Evolutionary conservation across 2,329 filamentous ascomycete genomes (phyloP), one percentile per base, ranked within the genome.

Genomic region (Grosmannia clavigera): DNA sequence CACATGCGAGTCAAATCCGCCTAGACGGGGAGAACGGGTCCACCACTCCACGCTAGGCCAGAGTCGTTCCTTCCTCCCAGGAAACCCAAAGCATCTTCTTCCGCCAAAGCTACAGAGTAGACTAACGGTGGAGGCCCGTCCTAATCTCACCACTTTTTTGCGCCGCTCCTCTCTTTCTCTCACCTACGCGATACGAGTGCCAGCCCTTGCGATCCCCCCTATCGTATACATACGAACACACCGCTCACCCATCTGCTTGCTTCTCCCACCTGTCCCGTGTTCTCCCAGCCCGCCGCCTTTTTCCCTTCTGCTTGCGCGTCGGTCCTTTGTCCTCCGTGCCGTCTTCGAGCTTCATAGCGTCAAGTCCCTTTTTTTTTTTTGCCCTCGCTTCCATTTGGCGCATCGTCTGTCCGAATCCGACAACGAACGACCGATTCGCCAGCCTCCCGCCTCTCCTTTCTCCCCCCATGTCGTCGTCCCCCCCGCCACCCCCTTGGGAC

Each of bases 401-500:
- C 22, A 51, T 51, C 22, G 48, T 51, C 25, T 51, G 22, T 51
- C 22, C 7, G 46, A 25, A 3, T 11, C 19, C n/a, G n/a, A 50
- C 46, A 25, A 19, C 25, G 3, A 51, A 11, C 22, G 48, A 46
- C 19, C 16, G 14, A n/a, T 19, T 27, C 14, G 14, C 43, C 25
- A 10, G 29, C 33, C 27, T 9, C 12, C 55, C 16, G 51, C 16
- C 11, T 43, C 53, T 40, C 25, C 31, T 27, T 57, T 19, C 61
- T 61, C 57, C 62, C 58, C 65, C 67, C 71, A 84, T 84, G 81
- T 80, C 80, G 70, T 72, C 76, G 31, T 51, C 62, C 12, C 58
- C 64, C 16, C 62, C 62, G 35, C 61, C 64, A 25, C 81, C 85
- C 69, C 87, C 90, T 74, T 97, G 92, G 92, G 91, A 97, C 78